Evolutionary conservation across 805 yeast genomes (phyloP).

Genomic region (Wickerhamomyces chaumierensis): DNA sequence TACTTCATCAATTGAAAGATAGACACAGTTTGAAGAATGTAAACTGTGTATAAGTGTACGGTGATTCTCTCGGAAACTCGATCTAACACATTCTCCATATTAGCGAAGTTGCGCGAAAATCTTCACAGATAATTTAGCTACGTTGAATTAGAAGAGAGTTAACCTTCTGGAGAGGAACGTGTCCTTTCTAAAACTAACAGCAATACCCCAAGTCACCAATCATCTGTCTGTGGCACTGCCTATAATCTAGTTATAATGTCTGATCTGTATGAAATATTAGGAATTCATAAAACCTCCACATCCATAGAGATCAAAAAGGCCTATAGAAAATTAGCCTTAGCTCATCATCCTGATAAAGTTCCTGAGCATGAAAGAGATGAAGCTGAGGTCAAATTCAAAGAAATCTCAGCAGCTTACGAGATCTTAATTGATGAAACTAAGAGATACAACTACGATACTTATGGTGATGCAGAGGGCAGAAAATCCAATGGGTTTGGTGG

Average conservation of each 20-base stretch:
- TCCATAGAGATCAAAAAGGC: slow-evolving; percentile 70
- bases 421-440: slow-evolving; percentile 58
- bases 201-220: too few species aligned
- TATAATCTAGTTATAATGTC: slow-evolving; percentile 6
- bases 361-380: slow-evolving; percentile 51
- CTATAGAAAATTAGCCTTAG: slow-evolving; percentile 72
- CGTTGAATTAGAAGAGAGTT: too few species aligned
- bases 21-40: too few species aligned
- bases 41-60: too few species aligned
- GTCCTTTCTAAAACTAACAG: too few species aligned
- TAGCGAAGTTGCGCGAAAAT: too few species aligned
- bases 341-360: slow-evolving; percentile 85
- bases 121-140: too few species aligned
- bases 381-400: slow-evolving; percentile 75
- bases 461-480: slow-evolving; percentile 33
- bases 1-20: too few species aligned
- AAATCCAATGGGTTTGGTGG: slow-evolving; percentile 20
- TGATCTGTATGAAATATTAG: slow-evolving; percentile 51
- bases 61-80: too few species aligned
- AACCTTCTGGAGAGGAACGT: too few species aligned
- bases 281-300: slow-evolving; percentile 55
- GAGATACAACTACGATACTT: slow-evolving; percentile 47
- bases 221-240: too few species aligned
- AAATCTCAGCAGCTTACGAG: slow-evolving; percentile 79
- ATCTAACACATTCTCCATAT: too few species aligned